Evolutionary conservation across 2,329 filamentous ascomycete genomes (phyloP).

Genomic region (Apiospora hydei): DNA sequence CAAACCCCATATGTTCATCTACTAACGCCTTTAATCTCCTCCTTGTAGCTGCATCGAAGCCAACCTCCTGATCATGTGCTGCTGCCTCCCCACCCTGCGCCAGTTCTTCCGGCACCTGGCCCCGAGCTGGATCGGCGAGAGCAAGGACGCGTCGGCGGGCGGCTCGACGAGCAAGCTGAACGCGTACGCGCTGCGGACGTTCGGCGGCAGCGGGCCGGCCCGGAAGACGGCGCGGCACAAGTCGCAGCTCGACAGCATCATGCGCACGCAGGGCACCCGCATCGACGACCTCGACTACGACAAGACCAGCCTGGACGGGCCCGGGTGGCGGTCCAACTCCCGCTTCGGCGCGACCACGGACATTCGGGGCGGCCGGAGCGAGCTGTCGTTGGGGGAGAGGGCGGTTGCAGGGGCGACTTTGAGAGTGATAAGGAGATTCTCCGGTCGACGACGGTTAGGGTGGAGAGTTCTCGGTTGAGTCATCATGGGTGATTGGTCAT

Average conservation of each 20-base stretch:
- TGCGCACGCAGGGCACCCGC: conserved; percentile 21
- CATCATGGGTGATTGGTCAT: no score
- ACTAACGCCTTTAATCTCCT: not conserved
- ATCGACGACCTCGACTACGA: conserved; percentile 15
- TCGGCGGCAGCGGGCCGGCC: conserved; percentile 15
- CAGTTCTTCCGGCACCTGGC: conserved; percentile 49
- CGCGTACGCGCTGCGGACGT: conserved; percentile 22
- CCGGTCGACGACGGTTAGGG: conserved; percentile 21
- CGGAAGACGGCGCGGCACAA: not conserved
- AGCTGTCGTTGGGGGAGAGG: not conserved
- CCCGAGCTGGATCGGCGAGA: conserved; percentile 40
- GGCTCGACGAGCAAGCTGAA: not conserved
- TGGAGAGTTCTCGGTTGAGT: not conserved
- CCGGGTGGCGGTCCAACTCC: not conserved
- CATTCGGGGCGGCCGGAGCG: not conserved
- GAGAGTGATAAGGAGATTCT: conserved; percentile 23
- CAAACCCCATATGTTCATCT: no score
- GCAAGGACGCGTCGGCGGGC: not conserved
- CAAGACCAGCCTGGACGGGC: not conserved
- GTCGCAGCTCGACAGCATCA: not conserved
- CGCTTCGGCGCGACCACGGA: not conserved
- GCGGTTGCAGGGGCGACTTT: not conserved
- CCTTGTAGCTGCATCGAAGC: conserved; percentile 44
- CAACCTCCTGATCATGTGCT: conserved; percentile 51
- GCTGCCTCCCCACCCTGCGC: conserved; percentile 48